Conservation (phyloP, 306 rosid genomes). For the Vigna trinervia region DNA sequence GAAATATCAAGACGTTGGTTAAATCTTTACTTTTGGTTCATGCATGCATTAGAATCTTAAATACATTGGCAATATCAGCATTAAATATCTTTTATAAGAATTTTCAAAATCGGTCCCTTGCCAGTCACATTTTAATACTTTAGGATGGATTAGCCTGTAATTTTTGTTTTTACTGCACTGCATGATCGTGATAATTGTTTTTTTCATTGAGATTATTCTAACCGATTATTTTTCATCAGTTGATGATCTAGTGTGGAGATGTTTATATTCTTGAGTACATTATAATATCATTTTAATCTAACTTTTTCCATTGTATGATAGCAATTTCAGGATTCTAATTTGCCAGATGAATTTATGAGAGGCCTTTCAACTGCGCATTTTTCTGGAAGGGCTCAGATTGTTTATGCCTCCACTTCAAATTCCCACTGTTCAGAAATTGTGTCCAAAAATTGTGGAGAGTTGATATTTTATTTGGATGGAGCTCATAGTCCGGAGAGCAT, state of each 20-base stretch:
- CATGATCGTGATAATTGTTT: background rate
- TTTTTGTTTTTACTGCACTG: background rate
- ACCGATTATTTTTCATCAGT: constrained; percentile 28
- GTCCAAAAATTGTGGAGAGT: constrained; percentile 59
- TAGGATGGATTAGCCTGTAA: background rate
- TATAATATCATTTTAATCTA: constrained; percentile 12
- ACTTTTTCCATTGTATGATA: constrained; percentile 25
- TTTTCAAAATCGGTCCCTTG: constrained; percentile 19
- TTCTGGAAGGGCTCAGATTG: constrained; percentile 77
- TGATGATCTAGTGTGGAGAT: constrained; percentile 27
- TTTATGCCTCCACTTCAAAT: constrained; percentile 50
- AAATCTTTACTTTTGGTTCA: constrained; percentile 35
- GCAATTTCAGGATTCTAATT: constrained; percentile 49
- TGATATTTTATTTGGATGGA: constrained; percentile 82
- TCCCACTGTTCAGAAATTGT: constrained; percentile 40
- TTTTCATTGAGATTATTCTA: background rate
- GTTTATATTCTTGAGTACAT: background rate
- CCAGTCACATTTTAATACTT: constrained; percentile 21
- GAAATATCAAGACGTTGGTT: constrained; percentile 56
- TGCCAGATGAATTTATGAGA: constrained; percentile 68
- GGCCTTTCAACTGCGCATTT: constrained; percentile 73
- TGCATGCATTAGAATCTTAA: constrained; percentile 17
- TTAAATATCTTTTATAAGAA: constrained; percentile 16
- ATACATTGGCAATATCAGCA: constrained; percentile 30
- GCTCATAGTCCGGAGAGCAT: constrained; percentile 95